Evolutionary conservation across 2,329 filamentous ascomycete genomes (phyloP), one percentile per base, ranked within the genome.

Genomic region (Eutypa lata): DNA sequence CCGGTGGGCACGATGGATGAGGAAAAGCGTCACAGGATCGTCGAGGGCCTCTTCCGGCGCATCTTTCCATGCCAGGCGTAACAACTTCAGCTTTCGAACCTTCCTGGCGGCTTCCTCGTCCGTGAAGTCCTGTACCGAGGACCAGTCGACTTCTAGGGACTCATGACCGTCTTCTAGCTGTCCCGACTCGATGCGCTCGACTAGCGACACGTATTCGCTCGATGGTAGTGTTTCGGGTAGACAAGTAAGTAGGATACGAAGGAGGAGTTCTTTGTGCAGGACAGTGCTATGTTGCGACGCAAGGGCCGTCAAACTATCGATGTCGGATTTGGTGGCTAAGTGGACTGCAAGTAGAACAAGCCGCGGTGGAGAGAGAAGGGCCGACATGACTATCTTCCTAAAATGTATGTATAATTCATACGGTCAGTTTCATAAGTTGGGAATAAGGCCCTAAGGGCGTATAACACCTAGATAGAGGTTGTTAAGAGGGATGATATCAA

Each of bases 221-320:
- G 90, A 84, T 5, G 81, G 80, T 5, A 84, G 65, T 43, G 81
- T 86, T 69, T 93, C 89, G 24, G 91, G 90, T 1, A 95, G 77
- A 65, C 87, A 90, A 19, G 87, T 90, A 45, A 95, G 78, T 21
- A 95, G 72, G 50, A 94, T 84, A 44, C 87, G 84, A 53, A 94
- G 76, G 22, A 90, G 67, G 14, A 91, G 73, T 52, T 88, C 83
- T 44, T 81, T 78, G 26, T 80, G 76, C 51, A 94, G 75, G 37
- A 86, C 77, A 51, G 79, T 73, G 50, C 72, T 70, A 60, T 88
- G 74, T 38, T 76, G 73, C 21, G 79, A 75, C 49, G 83, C 78
- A 56, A 94, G 75, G 50, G 75, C 76, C 52, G 80, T 77, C 54
- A 94, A 73, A 58, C 80, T 78, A 60, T 78, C 68, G 61, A 91